Conservation (phyloP, 352 stramenopile species). For the Halophytophthora polymorphica region DNA sequence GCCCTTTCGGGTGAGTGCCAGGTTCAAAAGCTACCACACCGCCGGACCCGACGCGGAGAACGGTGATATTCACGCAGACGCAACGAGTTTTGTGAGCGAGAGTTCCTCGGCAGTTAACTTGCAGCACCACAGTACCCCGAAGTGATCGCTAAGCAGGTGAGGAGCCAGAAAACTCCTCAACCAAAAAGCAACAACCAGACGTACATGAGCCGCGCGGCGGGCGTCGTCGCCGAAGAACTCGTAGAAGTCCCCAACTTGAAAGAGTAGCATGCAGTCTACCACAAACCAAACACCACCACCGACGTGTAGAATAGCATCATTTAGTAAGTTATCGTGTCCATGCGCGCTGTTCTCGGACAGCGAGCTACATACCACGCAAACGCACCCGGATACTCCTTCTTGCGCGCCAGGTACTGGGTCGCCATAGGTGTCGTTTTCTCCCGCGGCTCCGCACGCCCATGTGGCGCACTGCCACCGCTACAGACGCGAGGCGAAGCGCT, state of each 20-base stretch:
- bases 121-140: too few relatives aligned
- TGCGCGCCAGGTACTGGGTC: constrained; percentile 66
- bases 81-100: neutral
- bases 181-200: neutral
- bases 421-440: constrained; percentile 59
- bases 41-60: neutral
- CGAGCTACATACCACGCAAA: too few relatives aligned
- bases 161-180: neutral
- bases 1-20: constrained; percentile 64
- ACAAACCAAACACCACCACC: neutral
- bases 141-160: neutral
- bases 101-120: too few relatives aligned
- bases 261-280: constrained; percentile 77
- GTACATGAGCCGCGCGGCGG: constrained; percentile 60
- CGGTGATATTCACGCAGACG: constrained; percentile 1
- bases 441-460: too few relatives aligned
- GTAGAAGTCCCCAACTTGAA: constrained; percentile 85
- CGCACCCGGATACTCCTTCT: constrained; percentile 70
- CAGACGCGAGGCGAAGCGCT: too few relatives aligned
- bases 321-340: neutral
- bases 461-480: too few relatives aligned
- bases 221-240: constrained; percentile 83
- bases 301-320: neutral
- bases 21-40: constrained; percentile 49
- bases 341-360: neutral